Evolutionary conservation across 192 early-diverging fungal genomes (phyloP), one percentile per base, ranked within the genome.

Genomic region (Coemansia furcata): DNA sequence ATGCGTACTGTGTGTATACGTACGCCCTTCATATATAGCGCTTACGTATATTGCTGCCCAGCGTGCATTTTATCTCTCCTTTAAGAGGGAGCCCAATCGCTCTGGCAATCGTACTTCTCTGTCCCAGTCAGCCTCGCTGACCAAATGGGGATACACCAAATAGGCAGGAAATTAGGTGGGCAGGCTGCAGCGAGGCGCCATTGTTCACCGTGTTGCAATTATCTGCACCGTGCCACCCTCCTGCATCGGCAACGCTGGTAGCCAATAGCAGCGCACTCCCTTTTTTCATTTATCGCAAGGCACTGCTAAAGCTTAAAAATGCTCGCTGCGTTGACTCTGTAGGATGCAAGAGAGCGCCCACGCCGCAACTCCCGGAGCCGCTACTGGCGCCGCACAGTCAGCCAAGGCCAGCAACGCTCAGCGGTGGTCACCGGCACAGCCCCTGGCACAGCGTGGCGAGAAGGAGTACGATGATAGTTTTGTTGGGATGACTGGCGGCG

Each of bases 401-500:
- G 66, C 60, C 60, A 42, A 32, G 30, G 26, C 57, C 6, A 47
- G 57, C 49, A 49, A 46, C 36, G 65, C 50, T 2, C 78, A 49
- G 49, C 70, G 26, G 52, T 59, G 30, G 62, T 60, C 30, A 29
- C 37, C 73, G 11, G 65, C 73, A 42, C 64, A 71, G 69, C 62
- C 69, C 43, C 69, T 71, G 30, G 35, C 55, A 52, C 63, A 72
- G 54, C 52, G 63, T 30, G 70, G 66, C 35, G 83, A 62, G 68
- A 82, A 77, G 75, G 77, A 62, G 66, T 86, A 85, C 71, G 93
- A 96, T 76, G 81, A 86, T 67, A 91, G 91, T 36, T 95, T 98
- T 81, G 89, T 99, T 6, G 97, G 97, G 35, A 91, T 95, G 88
- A 93, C 94, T 29, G 97, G 97, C 60, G 97, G 97, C 47, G 89